Base-by-base conservation (phyloP, 176 grass and related monocot genomes). In the Pontederia crassipes region DNA sequence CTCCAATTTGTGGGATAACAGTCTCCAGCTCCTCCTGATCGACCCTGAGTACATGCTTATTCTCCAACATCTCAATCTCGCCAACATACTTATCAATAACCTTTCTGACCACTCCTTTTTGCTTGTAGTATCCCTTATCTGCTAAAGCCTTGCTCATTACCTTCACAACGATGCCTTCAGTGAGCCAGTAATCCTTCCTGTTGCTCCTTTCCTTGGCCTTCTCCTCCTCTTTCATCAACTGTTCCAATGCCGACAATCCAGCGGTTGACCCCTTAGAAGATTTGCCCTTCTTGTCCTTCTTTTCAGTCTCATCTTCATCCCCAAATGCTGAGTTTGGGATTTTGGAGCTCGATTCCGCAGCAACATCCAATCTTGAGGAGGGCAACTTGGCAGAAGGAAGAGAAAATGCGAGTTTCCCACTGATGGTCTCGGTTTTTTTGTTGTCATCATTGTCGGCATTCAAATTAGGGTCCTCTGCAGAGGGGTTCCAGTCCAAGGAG, bases 1-100 rank as follows among this genome's bases (percentile, higher is more conserved):
- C 81, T 17, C 92, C 92, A 65, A 97, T 90, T 68, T 97, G 87
- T 1, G 92, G 87, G 73, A 97, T 82, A 61, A 97, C 87, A 0
- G 87, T 97, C 73, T 97, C 92, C 59, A 97, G 85, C 58, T 90
- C 92, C 55, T 91, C 81, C 64, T 97, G 92, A 70, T 97, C 92
- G 0, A 97, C 69, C 61, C 83, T 90, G 45, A 90, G 79, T 72
- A 82, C 76, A 75, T 97, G 92, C 77, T 97, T 97, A 65, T 76
- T 85, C 58, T 97, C 87, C 63, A 85, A 28, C 70, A 97, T 97
- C 77, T 88, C 92, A 56, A 97, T 88, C 71, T 97, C 92, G 57
- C 73, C 92, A 2, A 87, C 81, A 57, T 97, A 97, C 61, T 85
- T 97, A 48, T 91, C 87, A 0, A 85, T 80, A 52, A 97, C 81